phyloP scores from a whole-genome alignment of 306 rosid species.

The Ceratonia siliqua region DNA sequence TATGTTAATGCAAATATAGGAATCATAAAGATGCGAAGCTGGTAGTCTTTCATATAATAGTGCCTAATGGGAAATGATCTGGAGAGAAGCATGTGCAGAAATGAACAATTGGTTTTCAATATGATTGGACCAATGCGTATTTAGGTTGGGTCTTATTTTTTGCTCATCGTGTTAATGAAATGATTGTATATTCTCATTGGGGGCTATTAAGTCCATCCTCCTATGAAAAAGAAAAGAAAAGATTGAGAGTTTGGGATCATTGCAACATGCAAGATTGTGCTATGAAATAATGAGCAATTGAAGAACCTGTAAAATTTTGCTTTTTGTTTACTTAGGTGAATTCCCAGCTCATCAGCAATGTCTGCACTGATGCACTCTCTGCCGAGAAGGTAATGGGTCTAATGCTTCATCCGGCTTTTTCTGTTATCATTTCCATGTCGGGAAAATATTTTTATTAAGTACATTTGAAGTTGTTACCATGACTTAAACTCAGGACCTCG shows the following conservation, averaged over 20 bases:
- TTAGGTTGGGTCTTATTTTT: not conserved
- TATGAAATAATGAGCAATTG: constrained; percentile 28
- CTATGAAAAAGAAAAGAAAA: not conserved
- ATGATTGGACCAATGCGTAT: not conserved
- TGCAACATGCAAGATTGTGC: constrained; percentile 5
- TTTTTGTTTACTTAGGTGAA: constrained; percentile 67
- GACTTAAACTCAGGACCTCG: not conserved
- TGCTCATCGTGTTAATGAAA: not conserved
- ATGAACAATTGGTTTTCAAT: not conserved
- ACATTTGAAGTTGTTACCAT: not conserved
- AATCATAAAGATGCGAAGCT: not conserved
- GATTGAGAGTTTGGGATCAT: not conserved
- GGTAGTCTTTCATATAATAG: not conserved
- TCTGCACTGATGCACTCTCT: constrained; percentile 54
- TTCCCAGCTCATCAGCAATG: constrained; percentile 97
- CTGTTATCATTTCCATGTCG: not conserved
- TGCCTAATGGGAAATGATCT: not conserved
- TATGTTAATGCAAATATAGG: not conserved
- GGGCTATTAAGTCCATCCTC: not conserved
- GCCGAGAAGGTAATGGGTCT: constrained; percentile 82
- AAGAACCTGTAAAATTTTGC: constrained; percentile 10
- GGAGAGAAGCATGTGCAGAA: not conserved
- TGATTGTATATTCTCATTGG: not conserved
- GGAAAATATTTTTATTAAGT: not conserved
- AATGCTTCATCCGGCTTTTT: not conserved